Base-by-base conservation (phyloP, 2,329 filamentous ascomycete genomes). In the Aspergillus sp. region DNA sequence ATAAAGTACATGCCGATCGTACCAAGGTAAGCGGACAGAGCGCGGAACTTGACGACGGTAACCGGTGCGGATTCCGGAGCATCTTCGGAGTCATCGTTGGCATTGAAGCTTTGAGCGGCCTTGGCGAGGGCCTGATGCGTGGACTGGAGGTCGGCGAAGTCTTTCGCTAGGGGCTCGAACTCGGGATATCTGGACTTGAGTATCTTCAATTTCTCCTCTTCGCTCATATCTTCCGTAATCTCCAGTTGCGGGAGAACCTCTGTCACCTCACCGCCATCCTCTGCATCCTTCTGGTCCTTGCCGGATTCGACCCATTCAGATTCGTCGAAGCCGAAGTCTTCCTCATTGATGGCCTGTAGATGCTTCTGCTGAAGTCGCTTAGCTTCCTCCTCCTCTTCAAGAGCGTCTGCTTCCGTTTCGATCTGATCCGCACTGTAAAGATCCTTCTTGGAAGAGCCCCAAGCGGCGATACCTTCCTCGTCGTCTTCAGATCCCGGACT, bases 1-100 rank as follows among this genome's bases (percentile, higher is more conserved):
- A 93, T 91, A 75, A 99, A 96, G 76, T 99, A 99, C 86, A 96
- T 93, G 52, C 90, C 89, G 66, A 99, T 82, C 1, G 91, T 85
- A 47, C 90, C 92, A 23, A 98, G 82, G 72, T 99, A 98, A 61
- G 92, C 91, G 5, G 91, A 89, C 41, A 96, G 81, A 10, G 93
- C 87, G 75, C 91, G 88, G 72, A 90, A 88, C 74, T 94, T 95
- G 60, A 91, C 82, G 8, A 88, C 81, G 21, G 85, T 80, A n/a
- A 89, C 74, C 2, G 86, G 85, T 3, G 71, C 62, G 19, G 65
- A 64, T 19, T 82, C 61, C 74, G 78, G 10, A 78, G 75, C 68
- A 81, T 71, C 65, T 39, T 65, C 59, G 17, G 62, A 60, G 23
- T 73, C 65, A 58, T 65, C 64, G 13, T 78, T 63, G 21, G 75